Evolutionary conservation across 805 yeast species (phyloP), one percentile per base, ranked within the genome.

Genomic region (Candida cerambycidarum): DNA sequence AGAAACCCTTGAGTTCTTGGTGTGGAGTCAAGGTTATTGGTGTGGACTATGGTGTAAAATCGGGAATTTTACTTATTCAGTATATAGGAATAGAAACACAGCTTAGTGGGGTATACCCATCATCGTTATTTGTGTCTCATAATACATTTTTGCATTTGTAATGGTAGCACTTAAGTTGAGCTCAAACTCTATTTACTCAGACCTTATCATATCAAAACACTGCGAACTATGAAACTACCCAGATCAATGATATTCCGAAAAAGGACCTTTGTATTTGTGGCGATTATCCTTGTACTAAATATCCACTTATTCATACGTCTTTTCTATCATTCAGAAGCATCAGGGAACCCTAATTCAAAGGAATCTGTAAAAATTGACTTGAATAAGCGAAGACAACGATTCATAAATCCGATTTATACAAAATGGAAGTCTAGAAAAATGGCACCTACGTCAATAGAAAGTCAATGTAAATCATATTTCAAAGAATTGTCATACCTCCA

Each of bases 381-480:
- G 12, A n/a, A 42, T 6, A 11, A 38, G 16, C 32, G 38, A 17
- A 41, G 61, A 39, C n/a, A 28, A 3, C 13, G 25, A 3, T 52
- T 46, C 33, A 32, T 12, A 10, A 57, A 57, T 30, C 56, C 56
- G 3, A 39, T 57, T 18, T 57, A 55, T 38, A 21, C 36, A 4
- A 43, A 42, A 29, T 51, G 55, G 51, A 12, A 23, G 19, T 5
- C 28, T 9, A 16, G 7, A 15, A 21, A 15, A 8, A 14, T 11
- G 7, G 23, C 32, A 8, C 19, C 38, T 3, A 28, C 11, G 5
- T 21, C 19, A 7, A 16, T 44, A 13, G 32, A 32, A 8, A 44
- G 40, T 8, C 43, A 42, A 25, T 59, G 63, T 37, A 7, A 8
- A 2, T 5, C 14, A 8, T 59, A 59, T 36, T 59, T 59, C 39